Evolutionary conservation across 2,329 filamentous ascomycete genomes (phyloP), one percentile per base, ranked within the genome.

Genomic region (Raffaelea ambrosiae): DNA sequence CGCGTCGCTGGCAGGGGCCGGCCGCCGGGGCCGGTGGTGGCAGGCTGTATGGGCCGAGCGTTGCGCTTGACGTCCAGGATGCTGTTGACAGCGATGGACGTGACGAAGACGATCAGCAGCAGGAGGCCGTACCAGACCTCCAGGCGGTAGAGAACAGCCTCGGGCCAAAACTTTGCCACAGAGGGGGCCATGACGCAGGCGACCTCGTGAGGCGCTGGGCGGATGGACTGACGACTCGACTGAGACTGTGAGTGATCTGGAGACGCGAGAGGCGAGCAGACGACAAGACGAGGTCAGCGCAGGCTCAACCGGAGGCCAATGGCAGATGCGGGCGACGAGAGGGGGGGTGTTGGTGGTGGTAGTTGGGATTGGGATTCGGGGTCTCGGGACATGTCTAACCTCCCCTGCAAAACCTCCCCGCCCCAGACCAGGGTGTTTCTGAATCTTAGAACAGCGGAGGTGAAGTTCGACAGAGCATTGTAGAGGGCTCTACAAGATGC

Each of bases 1-100:
- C 81, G 85, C 51, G 73, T 77, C 44, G 72, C 62, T n/a, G 88
- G 89, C 47, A 96, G 71, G 31, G 88, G 88, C 63, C 94, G 90
- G 55, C 90, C 91, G 48, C 88, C 90, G 1, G 90, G 89, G n/a
- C 90, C 90, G 46, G 75, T 81, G 54, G 77, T 65, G 29, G 65
- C 71, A 20, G 72, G 75, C 46, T 65, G 63, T 20, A 70, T 60
- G 33, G 69, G 59, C 53, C 72, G 67, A 35, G 75, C 73, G 49
- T 71, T 68, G 46, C 68, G 73, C 54, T 69, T 70, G 26, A 73
- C 69, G 48, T 68, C 71, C 59, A 72, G 63, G 39, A 79, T 67
- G 58, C 74, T 77, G 61, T 78, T 72, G 52, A 71, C 66, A 31
- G 70, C 72, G 40, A 74, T 71, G 47, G 72, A 63, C 36, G 68